Base-by-base conservation (phyloP, 1,139 yeast species). In the Candida freyschussii region DNA sequence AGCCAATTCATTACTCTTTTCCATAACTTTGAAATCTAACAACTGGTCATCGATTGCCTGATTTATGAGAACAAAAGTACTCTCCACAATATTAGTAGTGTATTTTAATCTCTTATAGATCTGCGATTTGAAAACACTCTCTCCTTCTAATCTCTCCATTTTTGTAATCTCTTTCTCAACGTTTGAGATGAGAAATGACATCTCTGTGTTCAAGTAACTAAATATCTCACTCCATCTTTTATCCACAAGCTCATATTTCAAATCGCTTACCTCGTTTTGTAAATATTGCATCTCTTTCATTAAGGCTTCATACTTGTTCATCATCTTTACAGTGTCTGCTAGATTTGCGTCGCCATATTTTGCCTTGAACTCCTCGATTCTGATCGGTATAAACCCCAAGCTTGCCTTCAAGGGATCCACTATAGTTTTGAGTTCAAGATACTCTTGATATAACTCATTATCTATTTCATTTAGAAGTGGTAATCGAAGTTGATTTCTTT, bases 381-480 rank as follows among this genome's bases (percentile, higher is more conserved):
- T 60, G 12, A 60, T 48, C 0, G 84, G 83, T 5, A 81, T 61
- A 35, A 77, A 69, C 27, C 69, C 66, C n/a, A 81, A 48, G 13
- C 89, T 78, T 3, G 77, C 78, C 27, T 62, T 60, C 28, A 79
- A 57, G 0, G 85, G 85, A 21, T 60, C 62, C 10, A 75, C 48
- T 21, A 48, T 48, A 4, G 50, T 51, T 22, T 56, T 53, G 21
- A 69, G 40, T 7, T 52, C 50, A 10, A 55, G 34, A 47, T 62
- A 59, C 39, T 57, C 48, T 34, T 61, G 47, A 51, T 60, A 60
- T 52, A 75, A 32, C 38, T 57, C 45, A 50, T 63, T 51, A 56
- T 70, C 70, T 10, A 54, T 30, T 2, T 52, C 50, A 25, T 59
- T 53, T 29, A 64, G 56, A 5, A 61, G 46, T 0, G 71, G 71